Base-by-base conservation (phyloP, 768 basidiomycete genomes). In the Polyporus arcularius region DNA sequence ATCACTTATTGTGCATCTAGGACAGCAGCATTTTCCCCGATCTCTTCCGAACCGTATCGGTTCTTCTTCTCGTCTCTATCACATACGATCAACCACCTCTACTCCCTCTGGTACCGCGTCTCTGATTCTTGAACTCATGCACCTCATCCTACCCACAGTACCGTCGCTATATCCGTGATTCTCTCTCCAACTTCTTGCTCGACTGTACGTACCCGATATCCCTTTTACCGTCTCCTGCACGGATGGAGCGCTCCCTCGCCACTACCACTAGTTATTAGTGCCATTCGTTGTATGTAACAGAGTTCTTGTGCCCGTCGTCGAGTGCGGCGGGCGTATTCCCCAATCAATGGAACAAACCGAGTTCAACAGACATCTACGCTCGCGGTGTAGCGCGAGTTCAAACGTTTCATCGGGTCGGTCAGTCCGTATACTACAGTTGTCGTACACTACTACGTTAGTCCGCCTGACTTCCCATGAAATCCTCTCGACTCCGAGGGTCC, bases 1-100 rank as follows among this genome's bases (percentile, higher is more conserved):
- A 63, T 57, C 32, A 63, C 57, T 48, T 58, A 63, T 53, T 63
- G 57, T 63, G 61, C 61, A 63, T 63, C 57, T 55, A 58, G 57
- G 48, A 57, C 61, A 50, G 28, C 41, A 50, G 1, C 57, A 10
- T 45, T 18, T n/a, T 47, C n/a, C 54, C 7, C 41, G 28, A 6
- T 35, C 6, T 35, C 35, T 35, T 7, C 15, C 46, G 47, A 7
- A 35, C 11, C 35, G 7, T 35, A 6, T 35, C 3, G n/a, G n/a
- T 3, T 35, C 35, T 7, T 35, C 35, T 35, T 11, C 1, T 35
- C 35, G 11, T 35, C 35, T 35, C 35, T 35, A 35, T 11, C 11
- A 35, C 35, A 26, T 3, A 35, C 35, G 7, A 35, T 11, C 7
- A 35, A 35, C 21, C 35, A 35, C 11, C 35, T 35, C 35, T 35